phyloP scores from a whole-genome alignment of 192 early-diverging fungal genomes.

The Allomyces javanicus region DNA sequence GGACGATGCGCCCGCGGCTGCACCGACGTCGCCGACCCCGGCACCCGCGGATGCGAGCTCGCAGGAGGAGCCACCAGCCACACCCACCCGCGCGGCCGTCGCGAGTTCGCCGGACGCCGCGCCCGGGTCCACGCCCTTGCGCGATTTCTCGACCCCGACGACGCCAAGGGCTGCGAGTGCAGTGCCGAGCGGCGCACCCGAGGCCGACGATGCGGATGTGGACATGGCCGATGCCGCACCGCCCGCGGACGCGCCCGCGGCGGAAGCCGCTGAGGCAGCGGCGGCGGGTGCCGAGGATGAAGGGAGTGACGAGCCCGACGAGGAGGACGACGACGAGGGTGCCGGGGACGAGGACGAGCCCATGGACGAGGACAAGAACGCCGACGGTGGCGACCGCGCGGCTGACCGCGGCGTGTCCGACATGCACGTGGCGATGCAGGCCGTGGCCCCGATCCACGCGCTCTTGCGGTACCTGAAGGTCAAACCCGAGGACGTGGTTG shows the following conservation, averaged over 20 bases:
- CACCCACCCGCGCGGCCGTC: no score
- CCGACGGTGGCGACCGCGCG: neutral
- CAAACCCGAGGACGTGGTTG: neutral
- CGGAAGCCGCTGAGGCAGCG: neutral
- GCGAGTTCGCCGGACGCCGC: no score
- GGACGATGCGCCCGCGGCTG: no score
- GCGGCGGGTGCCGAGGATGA: neutral
- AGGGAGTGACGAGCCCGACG: neutral
- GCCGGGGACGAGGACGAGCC: neutral
- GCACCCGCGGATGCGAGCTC: no score
- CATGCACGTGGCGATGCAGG: neutral
- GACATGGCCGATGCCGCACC: no score
- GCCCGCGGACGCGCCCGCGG: neutral
- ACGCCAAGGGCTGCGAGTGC: no score
- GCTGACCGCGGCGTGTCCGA: neutral
- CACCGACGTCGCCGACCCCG: no score
- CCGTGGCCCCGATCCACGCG: neutral
- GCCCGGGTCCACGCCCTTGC: no score
- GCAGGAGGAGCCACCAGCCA: no score
- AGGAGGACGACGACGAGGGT: neutral
- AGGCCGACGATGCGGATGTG: no score
- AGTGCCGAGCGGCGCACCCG: no score
- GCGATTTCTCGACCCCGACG: no score
- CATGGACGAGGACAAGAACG: neutral
- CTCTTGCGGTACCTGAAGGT: neutral